phyloP scores from a whole-genome alignment of 331 rosid genomes.

The Prunus yedoensis region DNA sequence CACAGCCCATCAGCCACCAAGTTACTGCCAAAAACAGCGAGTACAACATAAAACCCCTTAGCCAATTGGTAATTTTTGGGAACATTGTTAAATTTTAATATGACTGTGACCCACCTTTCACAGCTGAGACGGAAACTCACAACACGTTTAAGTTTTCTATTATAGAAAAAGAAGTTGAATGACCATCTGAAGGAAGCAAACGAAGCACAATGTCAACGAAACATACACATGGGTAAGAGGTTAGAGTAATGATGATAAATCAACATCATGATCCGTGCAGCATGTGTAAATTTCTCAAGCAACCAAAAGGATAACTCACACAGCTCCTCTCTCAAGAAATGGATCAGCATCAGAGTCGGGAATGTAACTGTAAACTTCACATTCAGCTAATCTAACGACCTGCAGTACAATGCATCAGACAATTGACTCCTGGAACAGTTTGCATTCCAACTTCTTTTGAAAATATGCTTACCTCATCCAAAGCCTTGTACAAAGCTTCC shows the following conservation, averaged over 20 bases:
- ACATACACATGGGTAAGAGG: background rate
- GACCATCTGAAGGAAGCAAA: conserved; percentile 70
- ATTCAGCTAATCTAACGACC: conserved; percentile 76
- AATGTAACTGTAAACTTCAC: conserved; percentile 78
- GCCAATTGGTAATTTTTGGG: background rate
- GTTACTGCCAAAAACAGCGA: conserved; percentile 55
- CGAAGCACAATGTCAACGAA: conserved; percentile 8
- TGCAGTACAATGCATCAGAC: conserved; percentile 42
- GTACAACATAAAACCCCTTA: background rate
- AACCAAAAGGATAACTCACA: conserved; percentile 45
- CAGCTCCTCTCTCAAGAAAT: conserved; percentile 69
- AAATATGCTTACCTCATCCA: conserved; percentile 70
- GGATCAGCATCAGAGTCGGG: conserved; percentile 91
- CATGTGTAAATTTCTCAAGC: background rate
- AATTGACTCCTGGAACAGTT: conserved; percentile 23
- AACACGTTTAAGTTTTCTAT: conserved; percentile 79
- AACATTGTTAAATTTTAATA: background rate
- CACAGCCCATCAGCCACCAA: conserved; percentile 55
- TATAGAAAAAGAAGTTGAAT: conserved; percentile 88
- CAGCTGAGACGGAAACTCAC: conserved; percentile 81
- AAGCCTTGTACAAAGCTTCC: conserved; percentile 70
- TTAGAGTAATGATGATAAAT: background rate
- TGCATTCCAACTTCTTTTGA: conserved; percentile 19
- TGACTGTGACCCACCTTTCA: conserved; percentile 58
- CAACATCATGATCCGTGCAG: background rate